These are phyloP conservation scores for Saksenaea oblongispora DNA, from an alignment of 371 early-diverging fungal species.

Conservation along the genomic window DNA sequence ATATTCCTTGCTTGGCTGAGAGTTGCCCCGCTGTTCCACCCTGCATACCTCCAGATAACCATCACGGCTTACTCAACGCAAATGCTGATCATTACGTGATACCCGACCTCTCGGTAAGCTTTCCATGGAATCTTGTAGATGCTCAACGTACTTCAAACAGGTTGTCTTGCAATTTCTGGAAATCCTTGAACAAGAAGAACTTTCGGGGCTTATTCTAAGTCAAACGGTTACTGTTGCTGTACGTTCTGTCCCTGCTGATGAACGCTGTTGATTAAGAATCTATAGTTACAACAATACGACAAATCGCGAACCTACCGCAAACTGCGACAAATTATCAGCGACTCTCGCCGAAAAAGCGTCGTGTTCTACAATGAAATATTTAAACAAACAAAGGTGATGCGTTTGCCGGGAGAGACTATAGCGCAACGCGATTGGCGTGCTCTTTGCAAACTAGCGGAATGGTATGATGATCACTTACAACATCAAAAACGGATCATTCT, in stretches of 20 bases:
- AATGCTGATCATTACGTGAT: conserved; percentile 51
- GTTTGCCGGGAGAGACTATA: conserved; percentile 48
- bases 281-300: conserved; percentile 64
- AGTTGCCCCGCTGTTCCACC: conserved; percentile 37
- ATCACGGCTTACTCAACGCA: conserved; percentile 42
- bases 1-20: conserved; percentile 64
- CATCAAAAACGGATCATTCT: conserved; percentile 47
- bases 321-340: conserved; percentile 59
- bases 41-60: conserved; percentile 29
- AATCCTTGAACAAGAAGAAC: conserved; percentile 59
- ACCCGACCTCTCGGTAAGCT: conserved; percentile 58
- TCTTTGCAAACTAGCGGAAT: conserved; percentile 51
- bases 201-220: conserved; percentile 63
- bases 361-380: conserved; percentile 73
- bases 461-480: conserved; percentile 58
- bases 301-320: conserved; percentile 63
- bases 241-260: conserved; percentile 9
- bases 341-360: conserved; percentile 55
- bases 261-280: not conserved
- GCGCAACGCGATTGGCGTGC: conserved; percentile 62
- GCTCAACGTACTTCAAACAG: conserved; percentile 24
- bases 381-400: conserved; percentile 41
- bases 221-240: conserved; percentile 71
- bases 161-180: conserved; percentile 60
- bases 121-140: not conserved